Base-by-base conservation (phyloP, 352 stramenopile species). In the Phytophthora megakarya region DNA sequence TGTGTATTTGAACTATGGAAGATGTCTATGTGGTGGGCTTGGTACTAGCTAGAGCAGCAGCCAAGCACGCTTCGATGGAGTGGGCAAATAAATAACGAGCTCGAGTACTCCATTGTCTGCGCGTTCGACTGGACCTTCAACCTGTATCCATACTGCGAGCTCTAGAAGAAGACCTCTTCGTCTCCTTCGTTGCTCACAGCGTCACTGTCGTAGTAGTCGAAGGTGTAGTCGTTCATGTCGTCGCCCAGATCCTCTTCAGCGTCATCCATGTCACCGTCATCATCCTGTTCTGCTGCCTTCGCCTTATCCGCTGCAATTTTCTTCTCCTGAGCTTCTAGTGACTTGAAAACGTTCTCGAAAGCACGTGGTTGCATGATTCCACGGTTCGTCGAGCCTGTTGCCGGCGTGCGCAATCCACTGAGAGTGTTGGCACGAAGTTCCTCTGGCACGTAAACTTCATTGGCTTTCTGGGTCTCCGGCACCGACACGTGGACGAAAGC, bases 141-240 rank as follows among this genome's bases (percentile, higher is more conserved):
- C 42, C 13, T 55, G 40, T n/a, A n/a, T n/a, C n/a, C n/a, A 11
- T 32, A 16, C 40, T 50, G 42, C 19, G 4, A 38, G 32, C 30
- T 55, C 52, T 87, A 90, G 42, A 88, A 90, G 64, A 90, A 90
- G 10, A 90, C 81, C 55, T 90, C 81, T 75, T 90, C 81, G 44
- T 88, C 81, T 25, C 79, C 81, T 32, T 84, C 79, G 43, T 90
- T 73, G 70, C 81, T 90, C 23, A 72, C 81, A 18, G 66, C 75
- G 61, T 90, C 81, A 56, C 81, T 90, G 45, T 90, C 81, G 76
- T 88, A 90, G 65, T 90, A 90, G 54, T 90, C 81, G 52, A 88
- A 88, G 38, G 81, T 90, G 72, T 90, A 90, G 71, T 90, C 81
- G 73, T 90, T 90, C 70, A 84, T 88, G 58, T 90, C 81, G 39